Percentiles rank a stretch among this genome's conserved stretches.
Evolutionary conservation across 805 yeast species (phyloP).

Genomic region (Metschnikowia continentalis): DNA sequence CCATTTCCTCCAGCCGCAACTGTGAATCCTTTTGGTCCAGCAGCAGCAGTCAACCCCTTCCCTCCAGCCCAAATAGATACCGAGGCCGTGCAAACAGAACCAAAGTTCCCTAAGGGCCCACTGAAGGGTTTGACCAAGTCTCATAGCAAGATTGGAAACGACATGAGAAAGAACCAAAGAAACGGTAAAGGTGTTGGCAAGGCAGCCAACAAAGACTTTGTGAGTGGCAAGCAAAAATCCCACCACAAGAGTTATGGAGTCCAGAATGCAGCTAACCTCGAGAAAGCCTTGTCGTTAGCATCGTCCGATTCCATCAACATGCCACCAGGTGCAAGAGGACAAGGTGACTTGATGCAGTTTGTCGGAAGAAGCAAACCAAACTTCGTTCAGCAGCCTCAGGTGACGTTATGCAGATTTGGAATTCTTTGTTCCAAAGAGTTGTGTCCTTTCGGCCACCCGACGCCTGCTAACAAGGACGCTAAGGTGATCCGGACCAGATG

Average conservation of each 20-base stretch:
- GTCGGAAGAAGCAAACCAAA: slow-evolving; percentile 34
- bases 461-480: slow-evolving; percentile 75
- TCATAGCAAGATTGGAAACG: slow-evolving; percentile 10
- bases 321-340: slow-evolving; percentile 42
- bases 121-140: slow-evolving; percentile 2
- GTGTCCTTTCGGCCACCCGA: slow-evolving; percentile 91
- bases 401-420: slow-evolving; percentile 70
- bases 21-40: slow-evolving; percentile 9
- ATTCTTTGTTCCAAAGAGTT: slow-evolving; percentile 66
- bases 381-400: slow-evolving; percentile 22
- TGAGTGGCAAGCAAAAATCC: slow-evolving; percentile 7
- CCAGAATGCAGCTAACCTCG: slow-evolving; percentile 39
- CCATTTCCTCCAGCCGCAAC: slow-evolving; percentile 8
- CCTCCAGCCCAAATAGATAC: slow-evolving; percentile 6
- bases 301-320: slow-evolving; percentile 22
- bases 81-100: background rate
- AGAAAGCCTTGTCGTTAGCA: slow-evolving; percentile 37
- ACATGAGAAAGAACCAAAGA: slow-evolving; percentile 4
- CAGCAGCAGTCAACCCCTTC: slow-evolving; percentile 8
- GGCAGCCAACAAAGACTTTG: slow-evolving; percentile 17
- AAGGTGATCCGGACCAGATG: slow-evolving; percentile 64
- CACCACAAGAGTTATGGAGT: slow-evolving; percentile 29
- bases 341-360: slow-evolving; percentile 60
- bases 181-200: slow-evolving; percentile 15
- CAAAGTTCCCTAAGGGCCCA: slow-evolving; percentile 10